Evolutionary conservation across 352 stramenopile genomes (phyloP), one percentile per base, ranked within the genome.

Genomic region (Pythium biforme): DNA sequence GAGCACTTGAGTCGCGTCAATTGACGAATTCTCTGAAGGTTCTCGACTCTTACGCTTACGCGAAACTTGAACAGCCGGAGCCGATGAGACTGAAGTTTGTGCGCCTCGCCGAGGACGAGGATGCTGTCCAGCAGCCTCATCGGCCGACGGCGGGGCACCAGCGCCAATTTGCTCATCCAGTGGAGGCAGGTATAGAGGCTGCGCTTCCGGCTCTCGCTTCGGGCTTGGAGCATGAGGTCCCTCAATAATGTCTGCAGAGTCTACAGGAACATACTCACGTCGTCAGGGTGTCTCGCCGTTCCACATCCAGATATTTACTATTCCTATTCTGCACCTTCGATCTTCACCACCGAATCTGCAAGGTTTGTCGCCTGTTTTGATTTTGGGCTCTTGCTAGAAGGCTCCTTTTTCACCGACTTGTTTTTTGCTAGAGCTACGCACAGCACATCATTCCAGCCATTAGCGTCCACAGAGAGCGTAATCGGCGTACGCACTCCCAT

Each of bases 191-290:
- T 27, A 52, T 3, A 40, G 14, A 14, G 55, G 55, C 34, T 58
- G 55, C 40, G 48, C 55, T 1, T 57, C 37, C 17, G 20, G 10
- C 8, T 58, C 25, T 19, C 23, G 12, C 14, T 29, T 43, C 11
- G 48, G 34, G 34, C 39, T 64, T 49, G 48, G 57, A 1, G 37
- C 57, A 34, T 64, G 57, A 27, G 57, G 57, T 23, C 57, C 57
- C n/a, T 43, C 37, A 7, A 43, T n/a, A n/a, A 43, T 43, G 14
- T 43, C 37, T 43, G 37, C 37, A 43, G 39, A 40, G 23, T 55
- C 54, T 60, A 12, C 31, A n/a, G n/a, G n/a, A n/a, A n/a, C n/a
- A 37, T 14, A 37, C 2, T 37, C 4, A 11, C 31, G 14, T 37
- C 8, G 31, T 37, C 31, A 37, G 31, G n/a, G n/a, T n/a, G n/a